Evolutionary conservation across 495 filamentous ascomycete species (phyloP).

Genomic region (Penicillium bovifimosum): DNA sequence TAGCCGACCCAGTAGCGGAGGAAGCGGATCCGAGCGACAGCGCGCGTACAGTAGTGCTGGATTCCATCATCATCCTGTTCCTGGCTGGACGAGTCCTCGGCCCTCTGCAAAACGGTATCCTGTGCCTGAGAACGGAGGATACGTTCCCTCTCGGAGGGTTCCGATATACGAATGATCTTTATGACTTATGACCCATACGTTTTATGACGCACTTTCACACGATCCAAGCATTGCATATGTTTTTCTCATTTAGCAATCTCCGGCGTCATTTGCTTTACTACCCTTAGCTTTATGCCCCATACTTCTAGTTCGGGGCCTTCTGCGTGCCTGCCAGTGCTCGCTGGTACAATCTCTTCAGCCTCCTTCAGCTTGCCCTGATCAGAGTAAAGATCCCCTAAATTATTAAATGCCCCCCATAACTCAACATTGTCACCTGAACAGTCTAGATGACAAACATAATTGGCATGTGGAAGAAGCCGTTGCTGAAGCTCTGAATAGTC

Average conservation of each 20-base stretch:
- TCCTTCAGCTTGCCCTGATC: conserved; percentile 30
- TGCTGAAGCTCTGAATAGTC: conserved; percentile 28
- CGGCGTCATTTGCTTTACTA: too few relatives aligned
- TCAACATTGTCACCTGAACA: background rate
- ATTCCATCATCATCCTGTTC: conserved; percentile 1
- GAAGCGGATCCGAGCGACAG: conserved; percentile 24
- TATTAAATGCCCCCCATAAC: conserved; percentile 12
- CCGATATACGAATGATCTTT: conserved; percentile 15
- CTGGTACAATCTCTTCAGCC: too few relatives aligned
- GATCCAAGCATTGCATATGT: too few relatives aligned
- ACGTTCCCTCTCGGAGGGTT: conserved; percentile 12
- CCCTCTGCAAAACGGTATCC: conserved; percentile 18
- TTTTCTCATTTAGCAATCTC: too few relatives aligned
- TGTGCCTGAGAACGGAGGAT: conserved; percentile 12
- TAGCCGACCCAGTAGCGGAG: conserved; percentile 21
- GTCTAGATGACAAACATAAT: conserved; percentile 10
- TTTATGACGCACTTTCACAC: background rate
- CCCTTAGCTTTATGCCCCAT: too few relatives aligned
- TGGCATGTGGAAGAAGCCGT: conserved; percentile 37
- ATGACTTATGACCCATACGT: background rate
- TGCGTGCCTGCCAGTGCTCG: too few relatives aligned
- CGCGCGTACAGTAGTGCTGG: conserved; percentile 23
- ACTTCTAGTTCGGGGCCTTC: too few relatives aligned
- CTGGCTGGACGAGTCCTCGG: conserved; percentile 16
- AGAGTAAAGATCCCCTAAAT: conserved; percentile 18